Evolutionary conservation across 768 basidiomycete genomes (phyloP).

Genomic region (Boletus barrowsii): DNA sequence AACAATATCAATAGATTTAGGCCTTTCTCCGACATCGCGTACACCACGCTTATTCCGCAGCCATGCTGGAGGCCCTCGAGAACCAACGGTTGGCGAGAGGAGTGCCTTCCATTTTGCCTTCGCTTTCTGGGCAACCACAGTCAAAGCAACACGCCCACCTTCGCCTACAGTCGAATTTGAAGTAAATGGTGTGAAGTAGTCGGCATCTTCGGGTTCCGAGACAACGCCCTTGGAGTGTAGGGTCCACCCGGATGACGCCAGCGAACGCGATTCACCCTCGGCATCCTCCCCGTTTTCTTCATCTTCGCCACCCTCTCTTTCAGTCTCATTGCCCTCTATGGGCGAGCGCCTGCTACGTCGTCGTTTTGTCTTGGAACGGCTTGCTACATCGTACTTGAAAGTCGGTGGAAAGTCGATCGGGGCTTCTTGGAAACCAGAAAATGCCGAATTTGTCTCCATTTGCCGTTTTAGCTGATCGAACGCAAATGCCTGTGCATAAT

Average conservation of each 20-base stretch:
- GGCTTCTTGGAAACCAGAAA: slow-evolving; percentile 78
- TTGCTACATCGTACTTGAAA: slow-evolving; percentile 87
- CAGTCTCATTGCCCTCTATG: slow-evolving; percentile 40
- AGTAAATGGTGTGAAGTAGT: slow-evolving; percentile 31
- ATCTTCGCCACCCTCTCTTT: slow-evolving; percentile 35
- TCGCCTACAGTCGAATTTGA: slow-evolving; percentile 28
- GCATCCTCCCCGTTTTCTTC: slow-evolving; percentile 40
- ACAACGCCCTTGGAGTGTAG: slow-evolving; percentile 35
- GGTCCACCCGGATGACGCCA: slow-evolving; percentile 53
- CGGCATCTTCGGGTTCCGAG: slow-evolving; percentile 42
- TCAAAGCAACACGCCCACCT: slow-evolving; percentile 38
- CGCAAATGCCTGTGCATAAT: slow-evolving; percentile 79
- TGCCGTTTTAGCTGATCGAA: slow-evolving; percentile 84
- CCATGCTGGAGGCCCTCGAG: slow-evolving; percentile 33
- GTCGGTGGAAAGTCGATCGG: slow-evolving; percentile 86
- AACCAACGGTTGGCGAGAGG: slow-evolving; percentile 33
- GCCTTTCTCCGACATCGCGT: slow-evolving; percentile 5
- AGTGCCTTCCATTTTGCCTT: slow-evolving; percentile 55
- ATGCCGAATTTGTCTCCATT: slow-evolving; percentile 68
- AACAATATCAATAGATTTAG: slow-evolving; percentile 25
- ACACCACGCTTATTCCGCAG: slow-evolving; percentile 25
- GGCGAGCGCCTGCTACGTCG: slow-evolving; percentile 36
- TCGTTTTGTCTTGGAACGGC: slow-evolving; percentile 44
- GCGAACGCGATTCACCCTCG: slow-evolving; percentile 48
- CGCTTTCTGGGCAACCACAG: slow-evolving; percentile 48